phyloP scores from a whole-genome alignment of 805 yeast species.

The Brettanomyces anomalus region DNA sequence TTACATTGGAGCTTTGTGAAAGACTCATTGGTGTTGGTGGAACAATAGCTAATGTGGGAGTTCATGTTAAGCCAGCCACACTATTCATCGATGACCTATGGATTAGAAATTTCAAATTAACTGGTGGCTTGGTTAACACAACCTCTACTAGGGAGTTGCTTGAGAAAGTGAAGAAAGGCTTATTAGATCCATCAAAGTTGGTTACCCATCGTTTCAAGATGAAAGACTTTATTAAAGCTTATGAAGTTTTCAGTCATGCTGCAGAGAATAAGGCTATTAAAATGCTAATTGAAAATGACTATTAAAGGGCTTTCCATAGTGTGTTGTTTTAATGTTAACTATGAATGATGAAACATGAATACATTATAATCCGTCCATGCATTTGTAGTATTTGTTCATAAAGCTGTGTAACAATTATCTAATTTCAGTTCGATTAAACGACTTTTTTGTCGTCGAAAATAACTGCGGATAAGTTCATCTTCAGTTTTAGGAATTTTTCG shows the following conservation, averaged over 20 bases:
- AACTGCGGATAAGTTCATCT: too few relatives aligned
- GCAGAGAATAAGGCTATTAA: conserved; percentile 47
- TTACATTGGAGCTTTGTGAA: conserved; percentile 48
- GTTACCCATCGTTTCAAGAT: conserved; percentile 51
- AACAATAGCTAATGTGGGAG: conserved; percentile 53
- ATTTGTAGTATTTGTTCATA: too few relatives aligned
- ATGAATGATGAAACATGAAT: too few relatives aligned
- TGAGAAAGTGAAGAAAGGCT: conserved; percentile 22
- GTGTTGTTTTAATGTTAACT: background rate
- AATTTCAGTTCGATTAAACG: too few relatives aligned
- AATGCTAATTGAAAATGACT: conserved; percentile 10
- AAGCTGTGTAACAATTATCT: too few relatives aligned
- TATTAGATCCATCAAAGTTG: conserved; percentile 37
- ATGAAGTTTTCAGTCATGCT: conserved; percentile 41
- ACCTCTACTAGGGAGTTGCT: conserved; percentile 31
- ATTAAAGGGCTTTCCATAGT: background rate
- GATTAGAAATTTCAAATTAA: conserved; percentile 30
- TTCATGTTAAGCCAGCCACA: conserved; percentile 31
- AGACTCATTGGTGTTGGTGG: conserved; percentile 46
- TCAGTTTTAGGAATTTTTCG: too few relatives aligned
- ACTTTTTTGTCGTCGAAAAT: too few relatives aligned
- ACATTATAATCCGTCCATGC: too few relatives aligned
- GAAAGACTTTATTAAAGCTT: conserved; percentile 44
- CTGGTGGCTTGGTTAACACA: conserved; percentile 37
- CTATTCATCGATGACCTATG: conserved; percentile 31